Evolutionary conservation across 306 rosid genomes (phyloP), one percentile per base, ranked within the genome.

Genomic region (Lathyrus aphaca): DNA sequence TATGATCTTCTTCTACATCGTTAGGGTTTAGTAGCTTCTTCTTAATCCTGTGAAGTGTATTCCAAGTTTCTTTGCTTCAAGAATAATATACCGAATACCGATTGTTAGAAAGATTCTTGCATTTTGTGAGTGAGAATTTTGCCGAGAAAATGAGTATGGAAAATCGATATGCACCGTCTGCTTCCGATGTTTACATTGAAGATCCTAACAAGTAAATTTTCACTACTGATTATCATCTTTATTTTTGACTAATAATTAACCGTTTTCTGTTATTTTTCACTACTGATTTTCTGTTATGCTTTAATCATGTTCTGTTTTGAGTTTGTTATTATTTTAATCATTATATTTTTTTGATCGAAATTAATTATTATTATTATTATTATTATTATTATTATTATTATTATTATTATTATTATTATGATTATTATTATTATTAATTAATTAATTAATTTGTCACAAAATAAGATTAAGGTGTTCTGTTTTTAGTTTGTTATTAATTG

Each of bases 141-240:
- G 67, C 68, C 23, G 60, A 60, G 76, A 78, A 78, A 72, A 80
- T 80, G 84, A 61, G 71, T 62, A 37, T 40, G 16, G 73, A 64
- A 21, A 44, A 16, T 70, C 66, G 30, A 62, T 44, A 35, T 13
- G 21, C 48, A 11, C 44, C 25, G 30, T 56, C 77, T 66, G 15
- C 66, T 8, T 59, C 64, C 14, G 64, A 38, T 9, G 30, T 27
- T 37, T 17, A 60, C 46, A 25, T 60, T 37, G 32, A 67, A 39
- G 79, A 67, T 50, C 68, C 58, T 68, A 43, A 18, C 77, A 78
- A 71, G 89, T 82, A 87, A 82, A 71, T 39, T 4, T 14, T 21
- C 11, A 25, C 21, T 29, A 7, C 16, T 37, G 8, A 27, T 78
- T 16, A 5, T 43, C 25, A 4, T 48, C 43, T 57, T 12, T 68